A percentile compares a stretch with the other conserved stretches of the same genome.
Conservation (phyloP, 345 rosid species). For the rapeseed (Brassica napus) region DNA sequence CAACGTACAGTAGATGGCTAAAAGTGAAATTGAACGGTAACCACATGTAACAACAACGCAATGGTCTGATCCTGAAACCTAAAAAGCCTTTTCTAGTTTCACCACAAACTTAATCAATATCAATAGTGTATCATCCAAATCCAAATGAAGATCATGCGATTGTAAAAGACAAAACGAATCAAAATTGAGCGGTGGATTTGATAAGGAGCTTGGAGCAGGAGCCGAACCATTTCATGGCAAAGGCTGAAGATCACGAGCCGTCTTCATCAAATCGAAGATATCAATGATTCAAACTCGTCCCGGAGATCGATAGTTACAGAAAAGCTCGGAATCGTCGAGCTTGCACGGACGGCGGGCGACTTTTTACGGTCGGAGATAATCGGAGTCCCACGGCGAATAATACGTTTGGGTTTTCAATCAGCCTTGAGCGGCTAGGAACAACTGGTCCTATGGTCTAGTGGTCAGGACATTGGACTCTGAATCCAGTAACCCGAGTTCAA, state of each 20-base stretch:
- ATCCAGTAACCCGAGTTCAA: constrained; percentile 99
- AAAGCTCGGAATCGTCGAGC: neutral
- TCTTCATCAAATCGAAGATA: neutral
- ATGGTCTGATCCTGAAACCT: neutral
- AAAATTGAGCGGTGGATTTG: neutral
- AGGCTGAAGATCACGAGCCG: neutral
- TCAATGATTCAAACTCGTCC: neutral
- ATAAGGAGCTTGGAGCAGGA: neutral
- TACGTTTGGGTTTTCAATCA: too few species aligned
- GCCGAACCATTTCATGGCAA: neutral
- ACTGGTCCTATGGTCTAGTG: constrained; percentile 43
- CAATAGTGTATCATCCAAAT: neutral
- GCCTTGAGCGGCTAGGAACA: neutral
- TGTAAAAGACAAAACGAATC: neutral
- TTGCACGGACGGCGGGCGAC: neutral
- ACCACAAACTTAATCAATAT: neutral
- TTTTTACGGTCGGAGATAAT: neutral
- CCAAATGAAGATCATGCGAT: neutral
- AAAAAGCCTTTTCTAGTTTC: too few species aligned
- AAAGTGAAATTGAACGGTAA: too few species aligned
- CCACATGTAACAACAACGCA: neutral
- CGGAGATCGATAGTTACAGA: neutral
- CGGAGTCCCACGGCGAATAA: neutral
- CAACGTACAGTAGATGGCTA: too few species aligned
- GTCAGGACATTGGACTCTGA: constrained; percentile 98